Evolutionary conservation across 129 eudicot genomes (phyloP), one percentile per base, ranked within the genome.

Genomic region (Oenanthe sinensis): DNA sequence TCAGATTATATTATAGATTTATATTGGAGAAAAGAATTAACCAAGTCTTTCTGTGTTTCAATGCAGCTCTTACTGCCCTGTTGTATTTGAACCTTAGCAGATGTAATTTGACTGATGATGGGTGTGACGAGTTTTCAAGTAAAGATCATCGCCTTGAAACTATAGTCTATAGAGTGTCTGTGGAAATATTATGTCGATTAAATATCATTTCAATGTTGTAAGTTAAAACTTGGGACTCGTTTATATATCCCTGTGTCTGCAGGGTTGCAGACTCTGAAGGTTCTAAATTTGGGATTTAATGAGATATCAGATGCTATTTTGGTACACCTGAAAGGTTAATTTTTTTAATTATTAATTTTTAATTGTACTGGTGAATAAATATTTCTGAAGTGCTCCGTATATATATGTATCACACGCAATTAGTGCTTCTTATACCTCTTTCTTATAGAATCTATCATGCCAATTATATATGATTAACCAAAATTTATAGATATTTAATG

Each of bases 211-310:
- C 22, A 12, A 9, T 24, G 3, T 60, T n/a, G 10, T 54, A 20
- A 60, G 7, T n/a, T 42, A 20, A 11, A 15, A 15, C 9, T 81
- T 19, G 8, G 44, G 15, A 3, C 11, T 22, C 2, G 45, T 62
- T 24, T 74, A 5, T 72, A 3, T 71, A 40, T 48, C 75, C 55
- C 33, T 48, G 43, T 74, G 60, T 74, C 40, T 80, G 45, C 84
- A 96, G 99, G 83, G 75, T 79, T 96, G 47, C 84, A 86, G 79
- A 83, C 85, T 76, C 68, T 96, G 78, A 92, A 96, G 81, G 96
- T 96, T 60, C 83, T 96, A 26, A 96, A 96, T 80, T 79, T 96
- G 87, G 99, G 92, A 74, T 96, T 96, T 82, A 96, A 89, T 78
- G 93, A 90, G 63, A 85, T 95, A 80, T 77, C 99, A 45, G 92